Evolutionary conservation across 805 yeast species (phyloP).

Genomic region (Yamadazyma phyllophila): DNA sequence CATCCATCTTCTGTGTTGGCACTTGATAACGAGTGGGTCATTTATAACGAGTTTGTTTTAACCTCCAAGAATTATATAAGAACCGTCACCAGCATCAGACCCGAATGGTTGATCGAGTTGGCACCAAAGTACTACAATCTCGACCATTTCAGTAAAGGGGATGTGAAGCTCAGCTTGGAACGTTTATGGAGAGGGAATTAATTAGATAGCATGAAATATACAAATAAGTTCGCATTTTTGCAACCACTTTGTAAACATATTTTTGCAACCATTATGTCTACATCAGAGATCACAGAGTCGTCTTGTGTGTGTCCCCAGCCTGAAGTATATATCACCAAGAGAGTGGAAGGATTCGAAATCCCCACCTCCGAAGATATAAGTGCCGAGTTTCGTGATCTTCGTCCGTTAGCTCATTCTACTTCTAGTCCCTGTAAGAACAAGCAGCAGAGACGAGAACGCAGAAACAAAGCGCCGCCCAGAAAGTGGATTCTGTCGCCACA

Average conservation of each 20-base stretch:
- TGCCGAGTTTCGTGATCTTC: background rate
- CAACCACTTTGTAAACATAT: background rate
- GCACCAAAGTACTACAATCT: conserved; percentile 72
- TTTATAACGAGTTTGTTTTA: conserved; percentile 92
- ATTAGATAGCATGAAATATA: conserved; percentile 1
- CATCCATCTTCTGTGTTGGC: conserved; percentile 92
- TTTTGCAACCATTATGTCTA: background rate
- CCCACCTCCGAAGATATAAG: background rate
- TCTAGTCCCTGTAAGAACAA: conserved; percentile 2
- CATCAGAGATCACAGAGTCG: background rate
- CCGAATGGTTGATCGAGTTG: conserved; percentile 87
- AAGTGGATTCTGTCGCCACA: no score
- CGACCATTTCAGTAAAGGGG: conserved; percentile 64
- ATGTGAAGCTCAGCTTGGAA: conserved; percentile 67
- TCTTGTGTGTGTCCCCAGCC: background rate
- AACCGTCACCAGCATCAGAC: conserved; percentile 85
- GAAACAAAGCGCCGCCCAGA: background rate
- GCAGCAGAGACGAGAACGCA: background rate
- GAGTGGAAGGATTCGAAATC: background rate
- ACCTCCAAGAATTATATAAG: conserved; percentile 92
- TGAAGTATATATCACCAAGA: background rate
- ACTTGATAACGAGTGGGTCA: conserved; percentile 89
- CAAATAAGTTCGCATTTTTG: conserved; percentile 3
- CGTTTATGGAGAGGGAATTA: conserved; percentile 34
- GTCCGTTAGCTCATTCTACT: conserved; percentile 3